These are phyloP conservation scores for Blumeriella jaapii DNA, from an alignment of 2,329 filamentous ascomycete genomes.

Conservation along the genomic window DNA sequence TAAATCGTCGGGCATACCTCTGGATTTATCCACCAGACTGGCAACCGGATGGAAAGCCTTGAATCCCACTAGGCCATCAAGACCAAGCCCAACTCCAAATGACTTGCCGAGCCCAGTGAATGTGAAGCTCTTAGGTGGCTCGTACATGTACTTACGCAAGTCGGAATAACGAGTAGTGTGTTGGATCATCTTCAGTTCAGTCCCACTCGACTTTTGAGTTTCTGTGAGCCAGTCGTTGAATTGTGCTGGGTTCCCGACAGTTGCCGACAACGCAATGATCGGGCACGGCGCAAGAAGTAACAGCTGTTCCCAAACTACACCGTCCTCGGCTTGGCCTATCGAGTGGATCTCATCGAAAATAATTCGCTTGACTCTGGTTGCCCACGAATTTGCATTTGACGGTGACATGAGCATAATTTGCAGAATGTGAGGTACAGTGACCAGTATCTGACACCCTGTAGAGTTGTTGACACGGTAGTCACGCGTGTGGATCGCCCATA, in stretches of 20 bases:
- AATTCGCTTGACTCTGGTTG: slow-evolving; percentile 56
- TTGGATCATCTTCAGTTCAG: slow-evolving; percentile 54
- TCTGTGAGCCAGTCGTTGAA: slow-evolving; percentile 57
- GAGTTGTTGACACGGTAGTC: slow-evolving; percentile 67
- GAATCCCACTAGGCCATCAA: slow-evolving; percentile 30
- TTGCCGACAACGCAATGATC: slow-evolving; percentile 69
- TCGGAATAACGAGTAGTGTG: slow-evolving; percentile 65
- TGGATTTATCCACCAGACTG: slow-evolving; percentile 46
- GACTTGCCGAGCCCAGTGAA: slow-evolving; percentile 28
- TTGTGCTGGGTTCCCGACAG: slow-evolving; percentile 62
- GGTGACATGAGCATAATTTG: slow-evolving; percentile 66
- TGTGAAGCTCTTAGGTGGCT: slow-evolving; percentile 34
- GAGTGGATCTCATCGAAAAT: slow-evolving; percentile 78
- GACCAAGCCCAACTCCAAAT: slow-evolving; percentile 30
- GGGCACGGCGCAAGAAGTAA: slow-evolving; percentile 63
- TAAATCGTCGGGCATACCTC: slow-evolving; percentile 56
- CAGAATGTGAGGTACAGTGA: slow-evolving; percentile 67
- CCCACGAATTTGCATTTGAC: slow-evolving; percentile 55
- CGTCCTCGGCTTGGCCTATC: slow-evolving; percentile 66
- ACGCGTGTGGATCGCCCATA: slow-evolving; percentile 70
- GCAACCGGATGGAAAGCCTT: slow-evolving; percentile 50
- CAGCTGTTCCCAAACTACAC: slow-evolving; percentile 68
- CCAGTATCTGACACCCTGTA: slow-evolving; percentile 59
- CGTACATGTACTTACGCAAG: slow-evolving; percentile 62
- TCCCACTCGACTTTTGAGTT: slow-evolving; percentile 51